phyloP scores from a whole-genome alignment of 495 filamentous ascomycete species.

The Neurospora sp. region DNA sequence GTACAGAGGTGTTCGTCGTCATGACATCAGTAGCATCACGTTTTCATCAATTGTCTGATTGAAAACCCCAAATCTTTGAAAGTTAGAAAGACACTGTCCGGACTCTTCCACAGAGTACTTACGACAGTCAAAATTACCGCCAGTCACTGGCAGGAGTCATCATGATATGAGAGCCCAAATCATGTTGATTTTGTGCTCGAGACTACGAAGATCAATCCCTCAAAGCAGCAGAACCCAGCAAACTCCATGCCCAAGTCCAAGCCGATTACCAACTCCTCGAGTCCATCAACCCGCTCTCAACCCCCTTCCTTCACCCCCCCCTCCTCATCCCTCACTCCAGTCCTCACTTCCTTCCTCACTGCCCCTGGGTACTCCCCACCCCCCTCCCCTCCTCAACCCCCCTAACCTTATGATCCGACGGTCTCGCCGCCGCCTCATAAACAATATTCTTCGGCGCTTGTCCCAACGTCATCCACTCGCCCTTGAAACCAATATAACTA shows the following conservation, averaged over 20 bases:
- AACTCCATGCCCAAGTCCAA: no score
- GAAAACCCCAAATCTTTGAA: not conserved
- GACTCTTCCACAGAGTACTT: not conserved
- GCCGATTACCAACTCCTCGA: no score
- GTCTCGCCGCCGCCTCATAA: conserved; percentile 91
- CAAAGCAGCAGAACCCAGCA: no score
- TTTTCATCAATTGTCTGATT: not conserved
- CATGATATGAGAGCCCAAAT: not conserved
- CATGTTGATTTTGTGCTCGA: not conserved
- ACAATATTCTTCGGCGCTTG: conserved; percentile 74
- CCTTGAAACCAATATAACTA: conserved; percentile 82
- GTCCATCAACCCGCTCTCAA: no score
- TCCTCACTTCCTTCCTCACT: no score
- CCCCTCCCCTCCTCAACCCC: conserved; percentile 26
- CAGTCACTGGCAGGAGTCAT: not conserved
- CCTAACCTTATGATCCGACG: conserved; percentile 61
- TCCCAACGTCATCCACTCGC: conserved; percentile 78
- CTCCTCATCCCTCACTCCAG: no score
- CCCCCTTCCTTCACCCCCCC: no score
- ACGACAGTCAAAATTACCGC: not conserved
- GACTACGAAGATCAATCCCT: not conserved
- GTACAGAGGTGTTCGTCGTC: not conserved
- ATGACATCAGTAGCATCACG: not conserved
- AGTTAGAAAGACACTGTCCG: not conserved
- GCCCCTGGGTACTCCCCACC: not conserved